Evolutionary conservation across 2,329 filamentous ascomycete genomes (phyloP).

Genomic region (Xylariomycetidae sp.): DNA sequence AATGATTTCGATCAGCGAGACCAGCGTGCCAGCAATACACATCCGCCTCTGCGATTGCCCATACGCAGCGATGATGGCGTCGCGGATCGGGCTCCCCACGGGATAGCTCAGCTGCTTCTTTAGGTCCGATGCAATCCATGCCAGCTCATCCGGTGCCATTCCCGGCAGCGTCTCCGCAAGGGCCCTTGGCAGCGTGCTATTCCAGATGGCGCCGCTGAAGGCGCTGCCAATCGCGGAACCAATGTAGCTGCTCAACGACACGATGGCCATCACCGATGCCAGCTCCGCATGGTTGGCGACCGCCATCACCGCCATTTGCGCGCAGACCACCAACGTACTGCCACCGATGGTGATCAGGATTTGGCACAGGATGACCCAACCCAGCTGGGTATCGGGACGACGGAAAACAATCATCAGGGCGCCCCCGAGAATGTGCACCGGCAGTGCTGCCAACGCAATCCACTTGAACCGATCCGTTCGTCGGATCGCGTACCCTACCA

Average conservation of each 20-base stretch:
- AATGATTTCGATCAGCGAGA: slow-evolving; percentile 25
- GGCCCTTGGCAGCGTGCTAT: slow-evolving; percentile 28
- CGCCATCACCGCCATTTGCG: slow-evolving; percentile 53
- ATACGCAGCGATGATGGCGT: slow-evolving; percentile 29
- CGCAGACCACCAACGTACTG: slow-evolving; percentile 45
- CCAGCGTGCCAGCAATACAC: slow-evolving; percentile 27
- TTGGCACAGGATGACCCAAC: slow-evolving; percentile 49
- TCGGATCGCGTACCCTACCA: slow-evolving; percentile 41
- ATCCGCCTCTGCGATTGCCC: slow-evolving; percentile 30
- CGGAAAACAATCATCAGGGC: slow-evolving; percentile 50
- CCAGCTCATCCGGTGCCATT: slow-evolving; percentile 18
- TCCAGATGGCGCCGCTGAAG: slow-evolving; percentile 39
- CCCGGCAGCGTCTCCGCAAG: slow-evolving; percentile 22
- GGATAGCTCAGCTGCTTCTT: slow-evolving; percentile 30
- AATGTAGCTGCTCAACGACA: slow-evolving; percentile 31
- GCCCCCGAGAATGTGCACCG: slow-evolving; percentile 48
- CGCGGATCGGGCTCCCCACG: slow-evolving; percentile 25
- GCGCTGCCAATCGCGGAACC: slow-evolving; percentile 35
- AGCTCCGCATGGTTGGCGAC: slow-evolving; percentile 48
- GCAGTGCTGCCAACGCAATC: slow-evolving; percentile 36
- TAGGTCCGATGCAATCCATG: slow-evolving; percentile 25
- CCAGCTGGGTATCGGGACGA: slow-evolving; percentile 37
- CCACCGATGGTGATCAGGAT: slow-evolving; percentile 50
- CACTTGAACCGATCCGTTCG: slow-evolving; percentile 44
- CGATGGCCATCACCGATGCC: slow-evolving; percentile 40